Base-by-base conservation (phyloP, 148 eudicot species). In the Selenicereus undatus region DNA sequence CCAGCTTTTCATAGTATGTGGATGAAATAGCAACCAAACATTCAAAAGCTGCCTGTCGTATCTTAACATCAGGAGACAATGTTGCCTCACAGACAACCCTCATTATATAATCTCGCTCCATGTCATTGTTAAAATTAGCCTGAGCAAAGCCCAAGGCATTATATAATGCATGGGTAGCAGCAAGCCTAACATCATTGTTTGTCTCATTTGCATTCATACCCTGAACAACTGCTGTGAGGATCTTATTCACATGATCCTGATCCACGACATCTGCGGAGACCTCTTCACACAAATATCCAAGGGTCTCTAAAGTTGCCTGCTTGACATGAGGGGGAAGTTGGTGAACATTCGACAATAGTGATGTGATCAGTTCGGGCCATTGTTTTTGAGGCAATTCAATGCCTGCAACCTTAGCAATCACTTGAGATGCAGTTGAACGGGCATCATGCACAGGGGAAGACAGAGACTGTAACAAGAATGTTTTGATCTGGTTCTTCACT, bases 81-180 rank as follows among this genome's bases (percentile, higher is more conserved):
- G 98, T 90, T 12, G 95, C 95, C 88, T 94, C 98, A 86, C 97
- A 94, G 26, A 93, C 95, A 71, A 94, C 98, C 83, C 91, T 90
- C 98, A 94, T 94, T 71, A 94, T 93, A 84, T 90, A 94, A 85
- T 94, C 97, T 58, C 98, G 88, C 85, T 94, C 98, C 97, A 94
- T 88, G 82, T 93, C 93, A 88, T 94, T 94, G 77, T 89, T 89
- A 73, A 94, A 94, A 83, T 94, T 94, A 76, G 97, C 95, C 77
- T 94, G 98, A 45, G 98, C 97, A 89, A 94, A 94, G 22, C 95
- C 91, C 75, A 94, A 88, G 68, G 97, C 98, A 84, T 94, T 94
- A 82, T 88, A 93, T 32, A 94, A 83, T 22, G 98, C 97, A 83
- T 90, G 88, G 27, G 98, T 94, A 68, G 98, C 97, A 83, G 98